Evolutionary conservation across 23 red algal genomes (phyloP), one percentile per base, ranked within the genome.

Genomic region (Chondrus crispus): DNA sequence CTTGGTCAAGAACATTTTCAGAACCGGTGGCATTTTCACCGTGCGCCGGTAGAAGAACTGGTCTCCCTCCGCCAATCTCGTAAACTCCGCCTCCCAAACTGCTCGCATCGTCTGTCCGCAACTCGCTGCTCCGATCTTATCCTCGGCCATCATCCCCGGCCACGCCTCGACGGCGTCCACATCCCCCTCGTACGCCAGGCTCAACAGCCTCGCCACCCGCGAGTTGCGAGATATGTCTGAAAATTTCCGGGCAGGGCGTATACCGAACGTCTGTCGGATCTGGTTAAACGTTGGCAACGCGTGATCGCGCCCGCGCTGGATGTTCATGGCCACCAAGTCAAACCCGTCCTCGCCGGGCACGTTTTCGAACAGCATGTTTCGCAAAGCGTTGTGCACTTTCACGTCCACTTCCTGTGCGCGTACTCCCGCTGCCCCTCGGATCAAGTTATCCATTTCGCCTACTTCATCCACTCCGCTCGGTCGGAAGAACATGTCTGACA

Each of bases 261-360:
- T 49, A 24, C 75, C 52, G 62, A 88, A 95, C 47, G 76, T 55
- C 9, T 22, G 26, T 20, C 93, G 93, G 14, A 88, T 33, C 18
- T 90, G 13, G 35, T 95, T 90, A 49, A 74, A 95, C 38, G 30
- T 78, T 7, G 85, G 51, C 43, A 95, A 51, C 48, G 62, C 47
- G 50, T 95, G 85, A 52, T 95, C 93, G 11, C 93, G 93, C 19
- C 74, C 57, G 18, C 93, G 84, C 78, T 95, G 93, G 16, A 95
- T 47, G 49, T 95, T 95, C 46, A 95, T 45, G 14, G 93, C 72
- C 53, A 95, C 68, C 8, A 95, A 77, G 48, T 95, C 93, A 43
- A 84, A 85, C 12, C 38, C 85, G 30, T 82, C 71, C 53, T 80
- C 73, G 14, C 45, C 82, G 20, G 24, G 37, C 19, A 93, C 68